Evolutionary conservation across 2,329 filamentous ascomycete genomes (phyloP), one percentile per base, ranked within the genome.

Genomic region (Aspergillus puulaauensis): DNA sequence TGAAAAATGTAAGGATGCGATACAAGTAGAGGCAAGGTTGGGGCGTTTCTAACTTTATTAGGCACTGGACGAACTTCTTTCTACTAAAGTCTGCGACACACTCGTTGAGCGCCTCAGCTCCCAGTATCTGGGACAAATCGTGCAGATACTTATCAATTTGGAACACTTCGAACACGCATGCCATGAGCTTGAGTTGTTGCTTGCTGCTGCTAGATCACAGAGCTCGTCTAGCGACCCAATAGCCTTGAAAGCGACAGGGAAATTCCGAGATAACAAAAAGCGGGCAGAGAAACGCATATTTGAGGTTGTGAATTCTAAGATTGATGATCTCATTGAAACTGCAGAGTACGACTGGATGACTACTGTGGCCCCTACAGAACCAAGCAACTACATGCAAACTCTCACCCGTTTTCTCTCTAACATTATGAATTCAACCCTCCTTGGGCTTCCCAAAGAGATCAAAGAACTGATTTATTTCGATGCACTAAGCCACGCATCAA

Each of bases 401-500:
- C 79, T 99, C 60, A 99, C 93, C 0, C 86, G 89, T 12, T 99
- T 98, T 72, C 81, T 99, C 19, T 90, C 89, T 31, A 96, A 96
- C 72, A 98, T 97, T 71, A 98, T 98, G 92, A 93, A 88, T 70
- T 95, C 91, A 1, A 96, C 96, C 0, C 82, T 99, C 5, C 83
- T 99, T 2, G 93, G 93, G 1, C 80, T 99, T n/a, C 95, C 96
- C 0, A 87, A 91, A 31, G 91, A 96, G 68, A 97, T 99, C 75
- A 98, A 98, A 72, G 92, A 96, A 72, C 86, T 97, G 56, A 96
- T 99, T 67, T 98, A 99, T 77, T 97, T 96, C 70, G 95, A 98
- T 71, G 95, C 95, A 0, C 83, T 99, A 37, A 92, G 88, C 55
- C 95, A 99, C 74, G 92, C 95, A 2, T 89, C 91, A 3, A 90